Conservation (phyloP, 106 monocot genomes). For the Agapanthus africanus region DNA sequence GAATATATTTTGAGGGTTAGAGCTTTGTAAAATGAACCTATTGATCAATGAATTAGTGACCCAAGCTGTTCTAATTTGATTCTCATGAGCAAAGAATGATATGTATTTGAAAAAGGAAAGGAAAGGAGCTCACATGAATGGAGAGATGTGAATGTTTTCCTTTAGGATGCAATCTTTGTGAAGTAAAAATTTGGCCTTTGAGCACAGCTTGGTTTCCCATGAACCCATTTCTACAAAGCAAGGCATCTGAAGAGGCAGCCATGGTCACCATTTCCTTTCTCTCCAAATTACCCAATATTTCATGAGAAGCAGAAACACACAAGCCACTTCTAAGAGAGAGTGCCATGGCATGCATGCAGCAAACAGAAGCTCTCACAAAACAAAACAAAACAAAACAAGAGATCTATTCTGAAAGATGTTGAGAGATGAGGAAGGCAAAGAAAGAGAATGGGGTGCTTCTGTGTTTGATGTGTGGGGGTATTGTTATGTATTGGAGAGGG, state of each 20-base stretch:
- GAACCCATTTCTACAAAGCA: conserved; percentile 12
- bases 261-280: background rate
- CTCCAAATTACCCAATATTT: conserved; percentile 3
- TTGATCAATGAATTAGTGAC: too few species aligned
- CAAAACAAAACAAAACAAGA: too few species aligned
- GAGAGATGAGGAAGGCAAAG: too few species aligned
- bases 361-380: too few species aligned
- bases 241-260: conserved; percentile 7
- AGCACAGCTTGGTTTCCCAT: conserved; percentile 16
- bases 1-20: too few species aligned
- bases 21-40: too few species aligned
- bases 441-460: too few species aligned
- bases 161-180: conserved; percentile 7
- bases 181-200: conserved; percentile 5
- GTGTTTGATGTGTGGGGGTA: too few species aligned
- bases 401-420: too few species aligned
- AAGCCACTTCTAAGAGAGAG: conserved; percentile 4
- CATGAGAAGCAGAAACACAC: background rate
- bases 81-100: too few species aligned
- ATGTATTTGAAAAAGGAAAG: background rate
- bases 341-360: conserved; percentile 21
- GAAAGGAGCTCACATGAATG: conserved; percentile 12
- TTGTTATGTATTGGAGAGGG: too few species aligned
- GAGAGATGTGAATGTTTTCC: background rate
- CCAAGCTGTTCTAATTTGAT: too few species aligned